A percentile compares a stretch with the other conserved stretches of the same genome.
These are phyloP conservation scores for Debaryomyces udenii DNA, from an alignment of 1,139 yeast species.

Conservation along the genomic window DNA sequence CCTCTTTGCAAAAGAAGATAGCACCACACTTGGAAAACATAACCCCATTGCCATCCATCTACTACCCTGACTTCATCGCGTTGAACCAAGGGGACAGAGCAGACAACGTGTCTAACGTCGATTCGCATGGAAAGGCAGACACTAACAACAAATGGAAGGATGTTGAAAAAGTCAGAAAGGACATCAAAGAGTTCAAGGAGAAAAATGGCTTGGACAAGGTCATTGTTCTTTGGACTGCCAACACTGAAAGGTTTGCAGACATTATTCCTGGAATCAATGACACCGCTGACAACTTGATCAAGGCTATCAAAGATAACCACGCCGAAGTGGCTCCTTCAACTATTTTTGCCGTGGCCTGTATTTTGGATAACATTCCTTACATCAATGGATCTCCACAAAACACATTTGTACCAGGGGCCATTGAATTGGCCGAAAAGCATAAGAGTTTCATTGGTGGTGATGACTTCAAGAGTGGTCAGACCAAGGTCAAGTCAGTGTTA, in stretches of 20 bases:
- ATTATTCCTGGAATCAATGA: constrained; percentile 81
- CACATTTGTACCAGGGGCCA: constrained; percentile 93
- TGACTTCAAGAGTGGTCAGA: constrained; percentile 96
- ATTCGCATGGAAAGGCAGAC: constrained; percentile 49
- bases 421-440: constrained; percentile 83
- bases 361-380: constrained; percentile 84
- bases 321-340: constrained; percentile 89
- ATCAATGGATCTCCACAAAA: constrained; percentile 97
- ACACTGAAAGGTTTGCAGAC: constrained; percentile 92
- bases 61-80: constrained; percentile 96
- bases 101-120: constrained; percentile 74
- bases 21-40: constrained; percentile 63
- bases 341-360: constrained; percentile 88
- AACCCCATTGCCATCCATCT: constrained; percentile 80
- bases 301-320: constrained; percentile 76
- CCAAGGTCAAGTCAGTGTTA: constrained; percentile 90
- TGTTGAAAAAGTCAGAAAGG: constrained; percentile 83
- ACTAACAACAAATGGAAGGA: constrained; percentile 82
- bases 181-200: constrained; percentile 77
- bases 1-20: constrained; percentile 79
- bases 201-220: constrained; percentile 80
- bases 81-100: constrained; percentile 94
- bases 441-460: constrained; percentile 90
- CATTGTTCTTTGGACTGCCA: constrained; percentile 94
- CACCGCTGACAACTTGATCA: constrained; percentile 77